Evolutionary conservation across 371 early-diverging fungal species (phyloP).

Genomic region (Haplosporangium sp.): DNA sequence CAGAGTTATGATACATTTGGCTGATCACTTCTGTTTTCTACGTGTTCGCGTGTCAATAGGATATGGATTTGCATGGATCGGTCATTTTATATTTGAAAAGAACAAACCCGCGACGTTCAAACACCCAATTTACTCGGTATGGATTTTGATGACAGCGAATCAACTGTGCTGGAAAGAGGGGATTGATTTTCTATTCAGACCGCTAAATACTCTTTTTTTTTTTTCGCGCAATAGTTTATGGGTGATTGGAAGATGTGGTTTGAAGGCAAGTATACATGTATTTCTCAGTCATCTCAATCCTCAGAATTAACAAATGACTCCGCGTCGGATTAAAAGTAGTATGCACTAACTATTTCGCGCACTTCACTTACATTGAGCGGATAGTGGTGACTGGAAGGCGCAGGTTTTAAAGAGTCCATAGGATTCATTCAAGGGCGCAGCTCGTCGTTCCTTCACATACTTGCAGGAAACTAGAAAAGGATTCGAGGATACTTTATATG

Average conservation of each 20-base stretch:
- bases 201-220: neutral
- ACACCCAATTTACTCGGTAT: slow-evolving; percentile 63
- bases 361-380: neutral
- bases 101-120: slow-evolving; percentile 79
- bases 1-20: neutral
- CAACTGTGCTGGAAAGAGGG: too few relatives aligned
- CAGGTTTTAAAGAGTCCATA: slow-evolving; percentile 11
- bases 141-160: neutral
- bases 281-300: too few relatives aligned
- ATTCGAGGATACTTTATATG: too few relatives aligned
- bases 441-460: too few relatives aligned
- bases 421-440: too few relatives aligned
- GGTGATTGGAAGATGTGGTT: slow-evolving; percentile 74
- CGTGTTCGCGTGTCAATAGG: slow-evolving; percentile 36
- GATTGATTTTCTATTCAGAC: too few relatives aligned
- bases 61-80: slow-evolving; percentile 75
- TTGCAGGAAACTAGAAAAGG: too few relatives aligned
- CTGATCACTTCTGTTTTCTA: neutral
- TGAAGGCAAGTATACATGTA: slow-evolving; percentile 55
- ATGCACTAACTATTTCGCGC: neutral
- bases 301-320: too few relatives aligned
- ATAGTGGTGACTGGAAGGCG: slow-evolving; percentile 18
- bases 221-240: slow-evolving; percentile 40
- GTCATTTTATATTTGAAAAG: slow-evolving; percentile 75
- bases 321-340: neutral